Evolutionary conservation across 805 yeast species (phyloP).

Genomic region (Ogataea pini): DNA sequence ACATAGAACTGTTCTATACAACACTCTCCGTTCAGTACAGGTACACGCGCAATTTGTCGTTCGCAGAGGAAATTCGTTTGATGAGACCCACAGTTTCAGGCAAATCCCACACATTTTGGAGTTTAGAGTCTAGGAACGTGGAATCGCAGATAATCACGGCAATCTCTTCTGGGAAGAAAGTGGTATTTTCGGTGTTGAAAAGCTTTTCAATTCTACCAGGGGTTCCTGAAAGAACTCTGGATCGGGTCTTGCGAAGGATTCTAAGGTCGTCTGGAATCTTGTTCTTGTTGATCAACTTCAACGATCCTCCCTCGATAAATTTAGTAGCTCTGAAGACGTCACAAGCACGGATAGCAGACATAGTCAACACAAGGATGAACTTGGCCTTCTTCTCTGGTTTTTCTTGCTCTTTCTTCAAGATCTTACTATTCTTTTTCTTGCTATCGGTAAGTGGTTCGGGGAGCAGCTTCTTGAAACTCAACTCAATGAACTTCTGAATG

Average conservation of each 20-base stretch:
- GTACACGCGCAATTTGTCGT: slow-evolving; percentile 50
- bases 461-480: slow-evolving; percentile 49
- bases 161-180: slow-evolving; percentile 44
- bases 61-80: slow-evolving; percentile 37
- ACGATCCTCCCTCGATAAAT: slow-evolving; percentile 47
- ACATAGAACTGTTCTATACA: not conserved
- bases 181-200: slow-evolving; percentile 43
- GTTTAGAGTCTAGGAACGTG: slow-evolving; percentile 60
- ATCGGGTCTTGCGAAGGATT: slow-evolving; percentile 42
- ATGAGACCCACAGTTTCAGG: slow-evolving; percentile 46
- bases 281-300: slow-evolving; percentile 76
- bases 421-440: slow-evolving; percentile 32
- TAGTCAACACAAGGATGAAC: slow-evolving; percentile 55
- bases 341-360: slow-evolving; percentile 86
- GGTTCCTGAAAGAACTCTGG: slow-evolving; percentile 61
- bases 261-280: slow-evolving; percentile 63
- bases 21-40: slow-evolving; percentile 36
- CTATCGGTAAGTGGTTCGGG: slow-evolving; percentile 35
- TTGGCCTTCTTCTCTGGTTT: slow-evolving; percentile 34
- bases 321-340: slow-evolving; percentile 70
- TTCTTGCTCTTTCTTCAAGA: slow-evolving; percentile 31
- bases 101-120: slow-evolving; percentile 60
- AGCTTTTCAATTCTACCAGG: slow-evolving; percentile 59
- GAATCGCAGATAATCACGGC: slow-evolving; percentile 60
- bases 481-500: slow-evolving; percentile 53